phyloP scores from a whole-genome alignment of 2,329 filamentous ascomycete species.

The Aurifilum marmelostoma region DNA sequence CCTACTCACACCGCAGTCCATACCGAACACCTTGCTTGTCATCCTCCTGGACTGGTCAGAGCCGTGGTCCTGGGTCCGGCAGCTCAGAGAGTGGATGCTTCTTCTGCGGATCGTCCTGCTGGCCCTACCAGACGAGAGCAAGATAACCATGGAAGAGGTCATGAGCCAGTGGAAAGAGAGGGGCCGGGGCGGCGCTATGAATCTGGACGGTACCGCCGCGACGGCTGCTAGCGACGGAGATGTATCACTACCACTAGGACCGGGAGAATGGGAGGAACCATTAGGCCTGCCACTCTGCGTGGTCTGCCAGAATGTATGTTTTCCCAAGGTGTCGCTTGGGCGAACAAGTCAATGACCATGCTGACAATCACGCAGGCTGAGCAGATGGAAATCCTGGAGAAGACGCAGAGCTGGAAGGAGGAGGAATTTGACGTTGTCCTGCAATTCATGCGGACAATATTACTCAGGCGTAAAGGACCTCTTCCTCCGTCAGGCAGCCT shows the following conservation, averaged over 20 bases:
- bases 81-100: conserved; percentile 87
- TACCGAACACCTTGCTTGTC: conserved; percentile 85
- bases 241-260: conserved; percentile 75
- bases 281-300: conserved; percentile 86
- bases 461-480: conserved; percentile 74
- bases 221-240: conserved; percentile 66
- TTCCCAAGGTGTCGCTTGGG: too few relatives aligned
- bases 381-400: conserved; percentile 88
- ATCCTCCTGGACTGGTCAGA: conserved; percentile 95
- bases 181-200: conserved; percentile 66
- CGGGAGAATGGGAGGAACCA: conserved; percentile 91
- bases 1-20: conserved; percentile 79
- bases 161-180: conserved; percentile 80
- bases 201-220: conserved; percentile 63
- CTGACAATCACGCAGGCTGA: conserved; percentile 62
- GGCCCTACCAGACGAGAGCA: conserved; percentile 74
- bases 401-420: conserved; percentile 90
- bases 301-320: conserved; percentile 87
- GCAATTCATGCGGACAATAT: conserved; percentile 86
- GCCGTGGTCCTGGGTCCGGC: conserved; percentile 89
- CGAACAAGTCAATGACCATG: neutral
- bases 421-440: conserved; percentile 95
- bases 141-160: conserved; percentile 83
- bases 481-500: conserved; percentile 19
- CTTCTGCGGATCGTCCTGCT: conserved; percentile 77